A percentile compares a stretch with the other conserved stretches of the same genome.
These are phyloP conservation scores for Coniochaeta prunicola DNA, from an alignment of 2,329 filamentous ascomycete genomes.

Conservation along the genomic window DNA sequence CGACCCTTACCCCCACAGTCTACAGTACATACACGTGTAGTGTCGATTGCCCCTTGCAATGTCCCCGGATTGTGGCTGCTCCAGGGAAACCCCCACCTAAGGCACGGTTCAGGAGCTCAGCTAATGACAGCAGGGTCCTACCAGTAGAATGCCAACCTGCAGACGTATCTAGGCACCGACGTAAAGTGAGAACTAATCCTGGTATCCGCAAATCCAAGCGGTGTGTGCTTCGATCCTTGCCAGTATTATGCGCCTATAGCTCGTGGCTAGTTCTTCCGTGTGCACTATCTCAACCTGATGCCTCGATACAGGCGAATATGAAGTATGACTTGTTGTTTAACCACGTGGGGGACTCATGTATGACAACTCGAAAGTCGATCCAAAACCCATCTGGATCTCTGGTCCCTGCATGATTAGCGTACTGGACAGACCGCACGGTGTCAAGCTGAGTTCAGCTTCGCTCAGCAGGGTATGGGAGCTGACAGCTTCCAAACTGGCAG, in stretches of 20 bases:
- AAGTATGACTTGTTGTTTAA: neutral
- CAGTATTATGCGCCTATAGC: neutral
- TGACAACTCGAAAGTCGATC: neutral
- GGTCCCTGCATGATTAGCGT: neutral
- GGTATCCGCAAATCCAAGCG: neutral
- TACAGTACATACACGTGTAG: too few species aligned
- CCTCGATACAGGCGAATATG: neutral
- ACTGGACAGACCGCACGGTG: neutral
- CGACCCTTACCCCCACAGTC: too few species aligned
- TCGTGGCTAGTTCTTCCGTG: neutral
- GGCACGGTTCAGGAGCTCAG: neutral
- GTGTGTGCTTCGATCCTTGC: neutral
- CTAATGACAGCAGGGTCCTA: neutral
- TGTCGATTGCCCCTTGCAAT: neutral
- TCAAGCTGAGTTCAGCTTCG: neutral
- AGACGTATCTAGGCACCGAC: neutral
- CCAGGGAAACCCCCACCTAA: neutral
- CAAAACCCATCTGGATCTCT: neutral
- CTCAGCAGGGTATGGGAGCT: neutral
- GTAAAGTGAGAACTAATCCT: neutral
- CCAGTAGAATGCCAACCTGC: neutral
- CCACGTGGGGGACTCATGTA: neutral
- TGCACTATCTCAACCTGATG: neutral
- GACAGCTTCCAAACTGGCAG: too few species aligned
- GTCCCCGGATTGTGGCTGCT: neutral